Evolutionary conservation across 2,329 filamentous ascomycete species (phyloP), one percentile per base, ranked within the genome.

Genomic region (Phialocephala sp.): DNA sequence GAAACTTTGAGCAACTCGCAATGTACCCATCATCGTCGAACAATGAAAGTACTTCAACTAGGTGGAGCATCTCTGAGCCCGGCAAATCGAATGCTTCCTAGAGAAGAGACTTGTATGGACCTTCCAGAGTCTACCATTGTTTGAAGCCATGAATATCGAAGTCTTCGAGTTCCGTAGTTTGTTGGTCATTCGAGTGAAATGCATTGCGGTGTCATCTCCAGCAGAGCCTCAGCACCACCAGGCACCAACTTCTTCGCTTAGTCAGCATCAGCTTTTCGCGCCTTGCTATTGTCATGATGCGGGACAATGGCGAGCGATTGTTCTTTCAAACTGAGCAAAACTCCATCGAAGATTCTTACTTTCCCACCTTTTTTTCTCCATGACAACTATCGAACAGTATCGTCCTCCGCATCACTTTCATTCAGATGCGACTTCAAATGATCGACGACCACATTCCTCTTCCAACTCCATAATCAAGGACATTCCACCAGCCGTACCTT

Each of bases 371-470:
- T 60, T 61, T 24, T 50, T 22, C 69, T 71, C 73, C 72, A 88
- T 88, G 86, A 85, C 85, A 69, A 87, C 84, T 75, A 83, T 88
- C 76, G 85, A 87, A 75, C 79, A 83, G 74, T 88, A 88, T 72
- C 81, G 85, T 68, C 67, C 70, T 52, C 60, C 65, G 18, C 68
- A 64, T 22, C 65, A 66, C 14, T 68, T 73, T 45, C 61, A 58
- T 68, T 71, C 72, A 71, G 70, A 73, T 73, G 73, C 67, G 45
- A 63, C 61, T 59, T 71, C 70, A 66, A 74, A 66, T 70, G 64
- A 54, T 73, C 73, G 74, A 75, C 70, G 76, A 75, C 70, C 78
- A 77, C 64, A 80, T 83, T 52, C 80, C 79, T 66, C 74, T 78
- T 36, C 84, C 84, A 57, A 82, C 81, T 74, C 86, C 85, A 50